Evolutionary conservation across 1,139 yeast genomes (phyloP), one percentile per base, ranked within the genome.

Genomic region (Starmera stellimalicola): DNA sequence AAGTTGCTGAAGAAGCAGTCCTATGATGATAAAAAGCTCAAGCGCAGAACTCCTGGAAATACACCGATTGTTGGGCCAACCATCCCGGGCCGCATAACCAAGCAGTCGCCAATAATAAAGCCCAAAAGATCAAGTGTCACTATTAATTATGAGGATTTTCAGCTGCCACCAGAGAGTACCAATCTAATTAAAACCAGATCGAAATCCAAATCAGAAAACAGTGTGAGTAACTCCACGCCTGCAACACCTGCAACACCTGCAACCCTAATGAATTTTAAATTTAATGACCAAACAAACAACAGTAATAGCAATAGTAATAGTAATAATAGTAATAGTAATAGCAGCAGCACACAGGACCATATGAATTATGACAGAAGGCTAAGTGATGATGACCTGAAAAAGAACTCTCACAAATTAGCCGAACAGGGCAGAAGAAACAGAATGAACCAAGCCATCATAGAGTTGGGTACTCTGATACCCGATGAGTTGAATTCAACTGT

Each of bases 371-470:
- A n/a, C n/a, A n/a, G n/a, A n/a, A n/a, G n/a, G n/a, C n/a, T 39
- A 54, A 44, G 3, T 23, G 47, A 44, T 27, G 37, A 44, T 5
- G 39, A 35, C 16, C 34, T 70, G 19, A 78, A 80, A 53, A 78
- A 78, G 46, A 81, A 91, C 5, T 77, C 83, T 18, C 98, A 91
- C 57, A 88, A 91, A 52, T 68, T 84, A 18, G 97, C 98, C 0
- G 98, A 91, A 58, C 96, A 91, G 57, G 97, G 95, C 9, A 68
- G 98, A 39, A 71, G 98, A 47, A 87, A 88, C 55, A 66, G 98
- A 43, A 80, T 91, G 79, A 91, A 91, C 56, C 60, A 65, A 37
- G 97, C 96, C 0, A 76, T 91, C 16, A 74, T 73, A 31, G 94
- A 84, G 33, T 62, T 91, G 37, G 79, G 80, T 3, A 50, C 64